Evolutionary conservation across 345 rosid genomes (phyloP), one percentile per base, ranked within the genome.

Genomic region (Psidium guajava): DNA sequence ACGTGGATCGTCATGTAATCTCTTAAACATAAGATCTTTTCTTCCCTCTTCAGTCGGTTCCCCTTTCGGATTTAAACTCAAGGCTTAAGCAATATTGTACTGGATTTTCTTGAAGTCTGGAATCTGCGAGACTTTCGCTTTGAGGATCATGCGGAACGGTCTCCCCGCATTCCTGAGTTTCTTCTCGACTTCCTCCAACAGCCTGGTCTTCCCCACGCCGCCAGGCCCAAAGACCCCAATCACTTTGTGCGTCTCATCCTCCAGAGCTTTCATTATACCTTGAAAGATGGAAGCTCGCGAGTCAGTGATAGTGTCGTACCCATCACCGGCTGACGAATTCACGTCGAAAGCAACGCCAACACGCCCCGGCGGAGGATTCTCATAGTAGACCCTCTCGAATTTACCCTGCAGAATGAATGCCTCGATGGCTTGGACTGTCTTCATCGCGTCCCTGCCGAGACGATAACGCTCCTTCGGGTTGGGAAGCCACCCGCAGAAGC

Each of bases 321-420:
- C 1, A 59, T 59, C 69, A 59, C 1, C 1, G 0, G 36, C 15
- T 0, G 5, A 22, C 1, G 6, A 25, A 25, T 5, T 25, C 32
- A 4, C 0, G 3, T 25, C 3, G 0, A 18, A 0, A 12, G 69
- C 0, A 0, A 8, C 16, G 5, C 0, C 28, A 2, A 57, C 15
- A 2, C 0, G 28, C 6, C 61, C 16, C 15, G 16, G 5, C 5
- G 54, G 54, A 52, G 6, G 6, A 52, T 5, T 13, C 54, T 52
- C 54, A 12, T 13, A 14, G 54, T 52, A 13, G 16, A 52, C 54
- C 5, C 12, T 14, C 54, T 52, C 16, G 16, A 12, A 51, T 13
- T 49, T 9, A 2, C 18, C 5, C 54, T 3, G 54, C 16, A 5
- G 4, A 52, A 52, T 52, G 54, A 52, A 18, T 52, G 5, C 2